Conservation (phyloP, 2,329 filamentous ascomycete species). For the Pezicula rhizophila region DNA sequence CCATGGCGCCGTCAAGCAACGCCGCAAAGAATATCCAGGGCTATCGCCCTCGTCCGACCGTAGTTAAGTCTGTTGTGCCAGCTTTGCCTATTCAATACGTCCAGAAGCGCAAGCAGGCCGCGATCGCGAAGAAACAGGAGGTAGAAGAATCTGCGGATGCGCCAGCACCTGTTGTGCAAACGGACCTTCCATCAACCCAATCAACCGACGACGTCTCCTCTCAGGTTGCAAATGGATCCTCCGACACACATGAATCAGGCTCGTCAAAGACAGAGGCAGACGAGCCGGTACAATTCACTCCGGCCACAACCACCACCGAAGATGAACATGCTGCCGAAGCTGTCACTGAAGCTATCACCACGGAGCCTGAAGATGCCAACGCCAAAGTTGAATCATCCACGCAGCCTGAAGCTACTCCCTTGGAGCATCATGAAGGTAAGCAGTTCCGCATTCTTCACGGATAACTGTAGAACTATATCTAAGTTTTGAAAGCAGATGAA, state of each 20-base stretch:
- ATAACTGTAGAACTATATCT: background rate
- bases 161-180: constrained; percentile 7
- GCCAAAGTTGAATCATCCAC: too few species aligned
- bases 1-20: constrained; percentile 22
- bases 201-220: constrained; percentile 7
- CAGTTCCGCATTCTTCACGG: background rate
- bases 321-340: constrained; percentile 8
- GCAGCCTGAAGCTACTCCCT: constrained; percentile 6
- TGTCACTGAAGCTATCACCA: constrained; percentile 4
- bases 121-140: background rate
- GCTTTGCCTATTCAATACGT: constrained; percentile 27
- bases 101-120: constrained; percentile 24
- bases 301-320: constrained; percentile 2
- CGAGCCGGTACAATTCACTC: background rate
- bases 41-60: constrained; percentile 21
- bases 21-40: constrained; percentile 25
- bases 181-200: constrained; percentile 5
- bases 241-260: constrained; percentile 6
- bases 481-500: constrained; percentile 6
- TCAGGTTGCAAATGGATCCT: constrained; percentile 11
- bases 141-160: background rate
- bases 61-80: constrained; percentile 22
- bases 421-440: constrained; percentile 16
- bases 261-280: constrained; percentile 1
- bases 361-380: too few species aligned